A percentile compares a stretch with the other conserved stretches of the same genome.
phyloP scores from a whole-genome alignment of 2,329 filamentous ascomycete genomes.

The Trichophyton schoenleinii region DNA sequence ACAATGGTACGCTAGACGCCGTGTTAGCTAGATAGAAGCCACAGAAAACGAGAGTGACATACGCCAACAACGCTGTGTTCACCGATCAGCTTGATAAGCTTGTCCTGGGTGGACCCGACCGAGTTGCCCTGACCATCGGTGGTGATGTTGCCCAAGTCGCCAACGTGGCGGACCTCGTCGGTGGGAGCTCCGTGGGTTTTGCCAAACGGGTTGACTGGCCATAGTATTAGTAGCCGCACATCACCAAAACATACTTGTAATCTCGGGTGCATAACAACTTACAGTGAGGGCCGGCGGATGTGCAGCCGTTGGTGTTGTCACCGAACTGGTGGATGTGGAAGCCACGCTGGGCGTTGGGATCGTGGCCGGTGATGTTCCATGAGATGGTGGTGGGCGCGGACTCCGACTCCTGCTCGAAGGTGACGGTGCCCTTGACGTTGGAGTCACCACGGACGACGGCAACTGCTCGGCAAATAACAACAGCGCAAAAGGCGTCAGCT shows the following conservation, averaged over 20 bases:
- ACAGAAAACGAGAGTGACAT: conserved; percentile 25
- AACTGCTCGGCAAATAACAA: conserved; percentile 43
- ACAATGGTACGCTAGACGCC: conserved; percentile 70
- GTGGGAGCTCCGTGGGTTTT: conserved; percentile 83
- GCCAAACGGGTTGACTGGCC: conserved; percentile 78
- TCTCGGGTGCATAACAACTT: conserved; percentile 29
- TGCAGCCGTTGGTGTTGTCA: conserved; percentile 99
- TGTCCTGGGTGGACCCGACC: conserved; percentile 67
- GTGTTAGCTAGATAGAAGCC: not conserved
- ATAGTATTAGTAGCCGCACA: not conserved
- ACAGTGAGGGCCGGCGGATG: conserved; percentile 96
- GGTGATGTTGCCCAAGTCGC: conserved; percentile 94
- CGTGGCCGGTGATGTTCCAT: conserved; percentile 86
- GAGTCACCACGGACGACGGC: conserved; percentile 96
- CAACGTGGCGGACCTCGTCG: conserved; percentile 81
- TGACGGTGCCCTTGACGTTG: conserved; percentile 84
- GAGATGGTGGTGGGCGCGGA: conserved; percentile 69
- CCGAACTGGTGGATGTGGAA: conserved; percentile 99
- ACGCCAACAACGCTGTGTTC: conserved; percentile 89
- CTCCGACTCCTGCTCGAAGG: conserved; percentile 87
- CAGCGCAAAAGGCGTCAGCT: not conserved
- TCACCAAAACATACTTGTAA: no score
- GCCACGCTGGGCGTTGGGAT: conserved; percentile 89
- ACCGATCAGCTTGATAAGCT: conserved; percentile 87
- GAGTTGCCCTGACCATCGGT: conserved; percentile 87